These are phyloP conservation scores for Cladorrhinum samala DNA, from an alignment of 495 filamentous ascomycete genomes.

Conservation along the genomic window DNA sequence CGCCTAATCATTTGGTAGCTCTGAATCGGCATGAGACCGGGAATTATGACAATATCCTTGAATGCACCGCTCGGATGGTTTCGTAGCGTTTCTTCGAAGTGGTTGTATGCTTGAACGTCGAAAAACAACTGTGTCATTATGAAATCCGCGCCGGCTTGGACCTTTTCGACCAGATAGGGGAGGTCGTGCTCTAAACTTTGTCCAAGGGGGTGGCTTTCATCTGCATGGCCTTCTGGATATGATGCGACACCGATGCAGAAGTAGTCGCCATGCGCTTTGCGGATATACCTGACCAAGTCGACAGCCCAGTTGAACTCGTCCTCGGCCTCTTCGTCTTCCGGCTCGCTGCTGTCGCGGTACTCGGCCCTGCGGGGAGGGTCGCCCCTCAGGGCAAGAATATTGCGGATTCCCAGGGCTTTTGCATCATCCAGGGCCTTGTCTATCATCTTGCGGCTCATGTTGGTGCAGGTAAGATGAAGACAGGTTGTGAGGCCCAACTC, in stretches of 20 bases:
- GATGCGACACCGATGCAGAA: constrained; percentile 94
- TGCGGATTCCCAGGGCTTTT: constrained; percentile 86
- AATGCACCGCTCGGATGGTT: constrained; percentile 81
- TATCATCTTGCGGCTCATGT: constrained; percentile 82
- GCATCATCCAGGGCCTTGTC: constrained; percentile 88
- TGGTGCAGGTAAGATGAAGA: constrained; percentile 93
- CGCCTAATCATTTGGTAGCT: constrained; percentile 91
- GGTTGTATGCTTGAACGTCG: constrained; percentile 71
- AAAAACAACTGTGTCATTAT: constrained; percentile 99
- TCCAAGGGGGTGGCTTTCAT: constrained; percentile 69
- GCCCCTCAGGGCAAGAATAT: constrained; percentile 90
- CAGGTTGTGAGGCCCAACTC: constrained; percentile 91
- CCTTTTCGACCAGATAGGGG: constrained; percentile 87
- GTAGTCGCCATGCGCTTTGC: constrained; percentile 78
- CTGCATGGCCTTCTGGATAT: constrained; percentile 95
- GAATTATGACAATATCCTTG: constrained; percentile 83
- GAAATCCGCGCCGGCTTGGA: constrained; percentile 88
- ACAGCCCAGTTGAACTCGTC: constrained; percentile 84
- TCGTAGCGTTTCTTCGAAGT: constrained; percentile 71
- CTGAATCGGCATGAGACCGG: constrained; percentile 95
- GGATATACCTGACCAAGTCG: constrained; percentile 87
- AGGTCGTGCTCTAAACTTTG: constrained; percentile 78
- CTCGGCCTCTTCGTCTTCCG: constrained; percentile 44
- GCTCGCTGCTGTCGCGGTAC: constrained; percentile 58
- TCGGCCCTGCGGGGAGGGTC: constrained; percentile 87